Evolutionary conservation across 306 rosid species (phyloP).

Genomic region (Potentilla sterilis): DNA sequence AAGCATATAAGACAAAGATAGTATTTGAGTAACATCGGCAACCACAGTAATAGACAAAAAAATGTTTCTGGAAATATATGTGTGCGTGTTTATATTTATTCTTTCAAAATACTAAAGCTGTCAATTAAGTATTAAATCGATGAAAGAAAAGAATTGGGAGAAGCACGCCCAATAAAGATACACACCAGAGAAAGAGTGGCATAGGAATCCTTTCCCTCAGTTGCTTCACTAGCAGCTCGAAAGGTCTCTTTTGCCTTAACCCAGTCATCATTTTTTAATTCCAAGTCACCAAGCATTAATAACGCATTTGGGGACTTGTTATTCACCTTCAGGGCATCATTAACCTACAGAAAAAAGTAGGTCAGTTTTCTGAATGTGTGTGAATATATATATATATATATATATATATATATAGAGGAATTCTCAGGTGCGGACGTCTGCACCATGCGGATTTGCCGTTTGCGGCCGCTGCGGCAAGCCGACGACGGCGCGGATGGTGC

Average conservation of each 20-base stretch:
- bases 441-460: no score
- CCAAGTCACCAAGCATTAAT: slow-evolving; percentile 97
- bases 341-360: slow-evolving; percentile 54
- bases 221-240: slow-evolving; percentile 91
- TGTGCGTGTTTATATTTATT: neutral
- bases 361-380: slow-evolving; percentile 8
- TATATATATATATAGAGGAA: neutral
- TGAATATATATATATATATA: no score
- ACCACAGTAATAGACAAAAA: neutral
- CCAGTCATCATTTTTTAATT: slow-evolving; percentile 97
- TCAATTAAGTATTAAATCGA: neutral
- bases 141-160: slow-evolving; percentile 23
- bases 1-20: slow-evolving; percentile 26
- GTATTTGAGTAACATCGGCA: slow-evolving; percentile 4
- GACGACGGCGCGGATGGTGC: no score
- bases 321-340: slow-evolving; percentile 90
- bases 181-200: slow-evolving; percentile 88
- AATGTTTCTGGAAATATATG: neutral
- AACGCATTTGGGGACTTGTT: slow-evolving; percentile 88
- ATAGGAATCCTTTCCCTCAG: slow-evolving; percentile 93
- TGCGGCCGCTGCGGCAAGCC: no score
- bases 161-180: slow-evolving; percentile 25
- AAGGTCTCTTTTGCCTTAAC: slow-evolving; percentile 98
- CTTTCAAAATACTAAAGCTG: slow-evolving; percentile 2
- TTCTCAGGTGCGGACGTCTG: no score